phyloP scores from a whole-genome alignment of 805 yeast species.

The Ogataea siamensis region DNA sequence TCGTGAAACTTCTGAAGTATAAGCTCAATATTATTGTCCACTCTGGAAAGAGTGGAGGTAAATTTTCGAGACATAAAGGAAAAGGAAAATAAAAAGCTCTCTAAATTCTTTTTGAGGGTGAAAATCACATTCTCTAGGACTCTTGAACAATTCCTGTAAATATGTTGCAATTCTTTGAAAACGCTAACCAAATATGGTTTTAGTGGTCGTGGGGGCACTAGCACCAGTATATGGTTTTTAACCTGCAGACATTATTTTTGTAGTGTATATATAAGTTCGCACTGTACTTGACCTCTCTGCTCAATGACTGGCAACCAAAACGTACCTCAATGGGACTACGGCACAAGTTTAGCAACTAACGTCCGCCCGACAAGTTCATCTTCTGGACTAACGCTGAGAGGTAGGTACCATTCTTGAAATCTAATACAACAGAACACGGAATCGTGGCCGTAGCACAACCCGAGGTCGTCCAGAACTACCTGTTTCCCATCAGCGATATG shows the following conservation, averaged over 20 bases:
- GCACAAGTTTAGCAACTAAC: conserved; percentile 20
- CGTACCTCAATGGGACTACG: conserved; percentile 30
- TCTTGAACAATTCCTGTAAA: no score
- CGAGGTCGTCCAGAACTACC: conserved; percentile 40
- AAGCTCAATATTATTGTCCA: conserved; percentile 51
- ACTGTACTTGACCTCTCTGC: not conserved
- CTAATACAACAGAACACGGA: conserved; percentile 30
- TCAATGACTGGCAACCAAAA: conserved; percentile 11
- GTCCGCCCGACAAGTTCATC: conserved; percentile 24
- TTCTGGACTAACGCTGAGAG: conserved; percentile 29
- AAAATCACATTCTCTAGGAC: no score
- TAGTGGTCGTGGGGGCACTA: no score
- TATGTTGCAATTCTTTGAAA: no score
- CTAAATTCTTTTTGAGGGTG: not conserved
- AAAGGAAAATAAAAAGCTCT: not conserved
- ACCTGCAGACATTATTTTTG: no score
- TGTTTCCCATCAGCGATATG: conserved; percentile 36
- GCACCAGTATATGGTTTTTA: not conserved
- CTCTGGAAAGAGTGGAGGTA: conserved; percentile 41
- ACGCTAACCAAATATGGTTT: no score
- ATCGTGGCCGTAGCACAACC: conserved; percentile 42
- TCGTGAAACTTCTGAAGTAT: conserved; percentile 52
- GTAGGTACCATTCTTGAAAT: conserved; percentile 7
- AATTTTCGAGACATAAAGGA: conserved; percentile 45
- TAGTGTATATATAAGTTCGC: not conserved